Conservation (phyloP, 176 grass and related monocot species). For the Puccinellia tenuiflora region DNA sequence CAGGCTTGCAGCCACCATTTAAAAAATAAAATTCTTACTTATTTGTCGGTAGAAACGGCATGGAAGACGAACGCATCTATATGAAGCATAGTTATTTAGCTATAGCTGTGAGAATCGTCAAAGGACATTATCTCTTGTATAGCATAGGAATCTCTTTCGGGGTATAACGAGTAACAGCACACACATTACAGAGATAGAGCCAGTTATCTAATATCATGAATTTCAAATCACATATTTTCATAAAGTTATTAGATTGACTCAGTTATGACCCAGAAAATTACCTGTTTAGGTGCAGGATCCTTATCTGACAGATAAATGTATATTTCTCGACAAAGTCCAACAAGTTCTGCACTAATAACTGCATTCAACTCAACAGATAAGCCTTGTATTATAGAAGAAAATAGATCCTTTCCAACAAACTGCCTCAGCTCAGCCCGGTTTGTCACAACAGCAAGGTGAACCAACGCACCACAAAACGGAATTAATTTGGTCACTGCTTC, state of each 20-base stretch:
- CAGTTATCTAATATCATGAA: background rate
- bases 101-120: background rate
- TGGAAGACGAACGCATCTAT: background rate
- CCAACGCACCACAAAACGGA: slow-evolving; percentile 69
- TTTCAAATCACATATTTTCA: background rate
- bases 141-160: background rate
- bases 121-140: background rate
- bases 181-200: background rate
- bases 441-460: slow-evolving; percentile 75
- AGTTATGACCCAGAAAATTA: slow-evolving; percentile 19
- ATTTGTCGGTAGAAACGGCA: background rate
- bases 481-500: slow-evolving; percentile 80
- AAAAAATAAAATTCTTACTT: background rate
- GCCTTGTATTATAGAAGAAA: slow-evolving; percentile 79
- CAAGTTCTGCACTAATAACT: slow-evolving; percentile 70
- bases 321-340: slow-evolving; percentile 99
- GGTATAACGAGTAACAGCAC: background rate
- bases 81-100: background rate
- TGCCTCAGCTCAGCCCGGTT: slow-evolving; percentile 71
- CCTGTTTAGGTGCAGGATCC: slow-evolving; percentile 80
- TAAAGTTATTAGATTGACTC: background rate
- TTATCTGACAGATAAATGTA: slow-evolving; percentile 84
- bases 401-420: slow-evolving; percentile 91
- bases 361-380: slow-evolving; percentile 85
- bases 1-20: background rate